phyloP scores from a whole-genome alignment of 768 basidiomycete species.

The Tricholoma hemisulphureum region DNA sequence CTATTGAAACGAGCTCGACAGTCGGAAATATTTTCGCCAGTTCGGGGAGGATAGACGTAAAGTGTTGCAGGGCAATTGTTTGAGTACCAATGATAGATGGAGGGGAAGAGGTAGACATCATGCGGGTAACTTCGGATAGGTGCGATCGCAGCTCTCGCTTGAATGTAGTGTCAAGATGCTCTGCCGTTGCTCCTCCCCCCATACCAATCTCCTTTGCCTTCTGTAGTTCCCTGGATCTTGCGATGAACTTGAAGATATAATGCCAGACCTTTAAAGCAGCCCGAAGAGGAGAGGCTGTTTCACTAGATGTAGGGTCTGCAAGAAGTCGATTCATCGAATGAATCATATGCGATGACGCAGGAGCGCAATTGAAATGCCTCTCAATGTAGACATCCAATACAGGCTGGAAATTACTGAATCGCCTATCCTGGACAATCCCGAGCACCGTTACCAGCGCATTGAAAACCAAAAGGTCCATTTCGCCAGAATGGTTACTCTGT shows the following conservation, averaged over 20 bases:
- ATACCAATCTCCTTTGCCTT: constrained; percentile 77
- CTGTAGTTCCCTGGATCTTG: constrained; percentile 85
- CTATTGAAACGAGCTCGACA: constrained; percentile 83
- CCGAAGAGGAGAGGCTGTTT: constrained; percentile 75
- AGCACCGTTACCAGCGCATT: constrained; percentile 89
- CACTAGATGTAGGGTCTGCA: constrained; percentile 64
- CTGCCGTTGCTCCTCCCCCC: constrained; percentile 77
- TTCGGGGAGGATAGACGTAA: constrained; percentile 88
- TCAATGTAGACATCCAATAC: constrained; percentile 94
- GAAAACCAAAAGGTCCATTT: constrained; percentile 86
- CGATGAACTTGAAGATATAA: constrained; percentile 93
- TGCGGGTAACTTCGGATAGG: constrained; percentile 75
- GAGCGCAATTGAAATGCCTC: constrained; percentile 77
- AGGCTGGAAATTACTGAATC: constrained; percentile 93
- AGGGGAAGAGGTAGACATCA: constrained; percentile 82
- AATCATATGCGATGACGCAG: constrained; percentile 82
- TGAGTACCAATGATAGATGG: constrained; percentile 94
- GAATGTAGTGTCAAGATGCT: constrained; percentile 83
- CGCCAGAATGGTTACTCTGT: constrained; percentile 64
- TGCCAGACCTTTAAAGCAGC: constrained; percentile 96
- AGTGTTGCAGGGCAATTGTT: constrained; percentile 90
- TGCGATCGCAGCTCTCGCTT: constrained; percentile 79
- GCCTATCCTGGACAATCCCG: constrained; percentile 87
- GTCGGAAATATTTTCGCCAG: constrained; percentile 76
- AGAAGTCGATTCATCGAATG: constrained; percentile 85